phyloP scores from a whole-genome alignment of 108 stramenopile species.

The Cyclotella sp. region DNA sequence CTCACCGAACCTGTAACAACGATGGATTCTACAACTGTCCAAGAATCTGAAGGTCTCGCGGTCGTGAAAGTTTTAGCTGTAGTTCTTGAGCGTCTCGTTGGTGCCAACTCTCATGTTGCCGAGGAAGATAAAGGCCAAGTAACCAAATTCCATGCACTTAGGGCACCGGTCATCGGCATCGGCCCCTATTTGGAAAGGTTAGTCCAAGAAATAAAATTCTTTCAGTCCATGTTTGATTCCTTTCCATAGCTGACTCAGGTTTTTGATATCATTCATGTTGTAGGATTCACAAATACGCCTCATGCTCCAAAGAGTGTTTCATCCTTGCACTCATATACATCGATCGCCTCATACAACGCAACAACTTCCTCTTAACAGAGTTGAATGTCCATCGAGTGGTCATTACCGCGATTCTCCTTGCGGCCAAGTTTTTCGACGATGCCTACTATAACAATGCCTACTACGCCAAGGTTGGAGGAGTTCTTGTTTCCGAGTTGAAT shows the following conservation, averaged over 20 bases:
- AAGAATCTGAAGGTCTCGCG: slow-evolving; percentile 74
- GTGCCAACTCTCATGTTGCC: slow-evolving; percentile 66
- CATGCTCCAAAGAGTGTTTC: slow-evolving; percentile 97
- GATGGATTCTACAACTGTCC: slow-evolving; percentile 79
- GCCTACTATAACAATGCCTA: slow-evolving; percentile 99
- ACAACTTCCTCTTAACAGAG: slow-evolving; percentile 92
- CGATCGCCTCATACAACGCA: slow-evolving; percentile 95
- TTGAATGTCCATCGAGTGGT: slow-evolving; percentile 97
- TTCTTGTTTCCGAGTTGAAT: slow-evolving; percentile 91
- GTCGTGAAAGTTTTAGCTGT: slow-evolving; percentile 81
- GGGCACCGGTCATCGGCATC: slow-evolving; percentile 92
- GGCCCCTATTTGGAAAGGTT: slow-evolving; percentile 93
- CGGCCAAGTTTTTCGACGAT: slow-evolving; percentile 99
- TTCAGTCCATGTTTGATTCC: background rate
- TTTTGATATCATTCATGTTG: background rate
- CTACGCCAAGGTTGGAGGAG: slow-evolving; percentile 96
- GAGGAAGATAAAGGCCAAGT: slow-evolving; percentile 75
- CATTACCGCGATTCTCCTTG: slow-evolving; percentile 94
- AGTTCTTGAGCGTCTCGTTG: slow-evolving; percentile 84
- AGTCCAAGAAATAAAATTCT: slow-evolving; percentile 21
- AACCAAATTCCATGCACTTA: slow-evolving; percentile 96
- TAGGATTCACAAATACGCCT: slow-evolving; percentile 95
- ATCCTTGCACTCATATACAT: slow-evolving; percentile 98
- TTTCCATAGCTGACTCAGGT: slow-evolving; percentile 9
- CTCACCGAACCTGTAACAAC: background rate